Evolutionary conservation across 345 rosid genomes (phyloP), one percentile per base, ranked within the genome.

Genomic region (Durio zibethinus): DNA sequence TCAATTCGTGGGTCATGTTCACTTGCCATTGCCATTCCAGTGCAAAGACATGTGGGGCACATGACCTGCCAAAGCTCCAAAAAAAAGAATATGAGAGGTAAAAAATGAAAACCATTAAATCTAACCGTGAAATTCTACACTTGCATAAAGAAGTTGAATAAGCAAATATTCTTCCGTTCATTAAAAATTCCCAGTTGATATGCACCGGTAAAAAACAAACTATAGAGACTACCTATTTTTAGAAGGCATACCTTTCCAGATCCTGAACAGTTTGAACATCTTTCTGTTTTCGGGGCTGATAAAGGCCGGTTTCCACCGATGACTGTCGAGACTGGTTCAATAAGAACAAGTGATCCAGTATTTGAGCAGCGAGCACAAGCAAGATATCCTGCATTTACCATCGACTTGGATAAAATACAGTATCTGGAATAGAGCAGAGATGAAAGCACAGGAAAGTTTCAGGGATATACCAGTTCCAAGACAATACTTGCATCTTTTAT

Each of bases 11-110:
- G 98, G 78, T 95, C 98, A 1, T 95, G 99, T 76, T 95, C 98
- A 43, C 99, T 95, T 12, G 98, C 99, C 99, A 95, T 95, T 54
- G 98, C 98, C 99, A 93, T 93, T 73, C 99, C 99, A 57, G 99
- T 95, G 85, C 99, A 95, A 31, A 95, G 96, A 84, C 99, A 95
- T 56, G 98, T 93, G 10, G 99, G 99, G 50, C 98, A 95, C 99
- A 95, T 95, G 42, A 95, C 99, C 98, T 94, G 85, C 75, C 78
- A 73, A 72, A 4, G 42, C 29, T 20, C 20, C 4, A 23, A 20
- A 54, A 11, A 35, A 35, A 6, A 42, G 29, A 18, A 21, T 18
- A n/a, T n/a, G n/a, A n/a, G n/a, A n/a, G n/a, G n/a, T n/a, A n/a
- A n/a, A n/a, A n/a, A n/a, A n/a, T n/a, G n/a, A n/a, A n/a, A n/a